These are phyloP conservation scores for Xylaria hypoxylon DNA, from an alignment of 2,329 filamentous ascomycete species.

Conservation along the genomic window DNA sequence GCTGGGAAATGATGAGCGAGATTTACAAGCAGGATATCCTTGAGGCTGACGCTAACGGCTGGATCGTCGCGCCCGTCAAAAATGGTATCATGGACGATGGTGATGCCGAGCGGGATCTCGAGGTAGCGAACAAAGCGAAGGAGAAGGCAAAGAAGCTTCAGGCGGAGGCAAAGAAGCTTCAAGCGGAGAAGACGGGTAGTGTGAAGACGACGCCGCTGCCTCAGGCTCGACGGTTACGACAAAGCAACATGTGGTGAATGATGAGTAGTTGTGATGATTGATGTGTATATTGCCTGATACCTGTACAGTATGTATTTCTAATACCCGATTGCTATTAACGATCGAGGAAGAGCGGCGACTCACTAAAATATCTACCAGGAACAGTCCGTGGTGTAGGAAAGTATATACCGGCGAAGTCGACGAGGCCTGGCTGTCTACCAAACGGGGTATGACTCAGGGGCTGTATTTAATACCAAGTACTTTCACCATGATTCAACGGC, in stretches of 20 bases:
- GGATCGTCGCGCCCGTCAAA: slow-evolving; percentile 36
- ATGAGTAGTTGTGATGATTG: slow-evolving; percentile 5
- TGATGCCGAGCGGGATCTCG: slow-evolving; percentile 38
- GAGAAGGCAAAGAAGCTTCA: slow-evolving; percentile 5
- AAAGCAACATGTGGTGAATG: neutral
- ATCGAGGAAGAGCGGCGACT: neutral
- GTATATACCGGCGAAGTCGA: neutral
- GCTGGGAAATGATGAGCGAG: slow-evolving; percentile 42
- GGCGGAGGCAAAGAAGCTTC: neutral
- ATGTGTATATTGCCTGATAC: slow-evolving; percentile 16
- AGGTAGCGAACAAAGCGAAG: slow-evolving; percentile 25
- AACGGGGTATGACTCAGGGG: neutral
- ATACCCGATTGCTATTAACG: neutral
- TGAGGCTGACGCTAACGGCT: slow-evolving; percentile 35
- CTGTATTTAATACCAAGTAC: neutral
- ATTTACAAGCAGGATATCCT: slow-evolving; percentile 41
- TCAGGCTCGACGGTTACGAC: slow-evolving; percentile 19
- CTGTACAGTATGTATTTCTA: slow-evolving; percentile 17
- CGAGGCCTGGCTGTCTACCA: neutral
- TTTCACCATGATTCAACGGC: neutral
- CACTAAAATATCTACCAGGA: neutral
- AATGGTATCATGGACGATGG: slow-evolving; percentile 41
- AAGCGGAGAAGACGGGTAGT: neutral
- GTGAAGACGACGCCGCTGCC: neutral
- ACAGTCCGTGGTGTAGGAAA: neutral